phyloP scores from a whole-genome alignment of 768 basidiomycete genomes.

The Amanita thiersii region DNA sequence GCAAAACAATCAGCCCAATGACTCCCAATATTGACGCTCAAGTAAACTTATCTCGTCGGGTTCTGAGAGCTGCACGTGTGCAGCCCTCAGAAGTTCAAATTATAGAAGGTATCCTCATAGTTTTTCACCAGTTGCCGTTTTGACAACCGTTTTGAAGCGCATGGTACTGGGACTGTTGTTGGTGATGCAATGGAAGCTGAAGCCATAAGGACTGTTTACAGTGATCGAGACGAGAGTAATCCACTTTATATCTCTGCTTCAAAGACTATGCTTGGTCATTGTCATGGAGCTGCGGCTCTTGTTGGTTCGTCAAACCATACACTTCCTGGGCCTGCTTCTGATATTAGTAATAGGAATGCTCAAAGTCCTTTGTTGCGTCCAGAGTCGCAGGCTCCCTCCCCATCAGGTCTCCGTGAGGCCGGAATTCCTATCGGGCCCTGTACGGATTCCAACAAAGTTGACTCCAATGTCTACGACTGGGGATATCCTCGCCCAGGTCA shows the following conservation, averaged over 20 bases:
- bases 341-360: not conserved
- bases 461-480: not conserved
- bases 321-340: no score
- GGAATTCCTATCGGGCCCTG: not conserved
- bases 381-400: not conserved
- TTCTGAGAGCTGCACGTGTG: not conserved
- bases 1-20: not conserved
- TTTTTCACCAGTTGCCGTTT: not conserved
- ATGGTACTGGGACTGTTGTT: not conserved
- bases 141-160: not conserved
- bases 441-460: not conserved
- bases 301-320: not conserved
- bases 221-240: not conserved
- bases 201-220: not conserved
- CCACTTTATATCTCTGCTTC: not conserved
- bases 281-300: not conserved
- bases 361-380: not conserved
- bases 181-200: not conserved
- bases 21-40: not conserved
- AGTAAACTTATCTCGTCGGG: not conserved
- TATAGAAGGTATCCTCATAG: not conserved
- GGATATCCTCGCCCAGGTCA: not conserved
- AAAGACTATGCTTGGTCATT: not conserved
- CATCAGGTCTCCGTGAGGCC: not conserved
- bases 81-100: not conserved